Conservation (phyloP, 169 alveolate genomes). For the Miamiensis avidus region DNA sequence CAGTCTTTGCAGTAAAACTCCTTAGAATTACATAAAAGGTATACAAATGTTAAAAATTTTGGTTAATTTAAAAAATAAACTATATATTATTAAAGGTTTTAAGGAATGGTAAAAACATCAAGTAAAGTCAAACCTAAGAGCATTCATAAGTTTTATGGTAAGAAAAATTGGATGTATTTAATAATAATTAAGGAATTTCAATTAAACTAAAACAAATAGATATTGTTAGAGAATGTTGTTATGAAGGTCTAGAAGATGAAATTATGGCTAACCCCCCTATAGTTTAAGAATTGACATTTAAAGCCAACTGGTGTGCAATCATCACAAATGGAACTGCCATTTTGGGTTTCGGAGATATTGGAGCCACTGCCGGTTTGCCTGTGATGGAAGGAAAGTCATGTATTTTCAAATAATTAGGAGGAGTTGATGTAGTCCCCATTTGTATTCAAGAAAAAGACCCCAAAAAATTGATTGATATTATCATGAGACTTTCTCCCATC, state of each 20-base stretch:
- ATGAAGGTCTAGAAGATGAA: conserved; percentile 28
- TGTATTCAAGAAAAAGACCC: conserved; percentile 63
- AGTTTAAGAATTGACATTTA: conserved; percentile 43
- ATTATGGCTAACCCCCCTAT: conserved; percentile 31
- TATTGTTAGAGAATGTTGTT: conserved; percentile 22
- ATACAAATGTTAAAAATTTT: too few species aligned
- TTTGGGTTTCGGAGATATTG: conserved; percentile 73
- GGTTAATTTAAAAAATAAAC: background rate
- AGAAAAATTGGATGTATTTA: conserved; percentile 5
- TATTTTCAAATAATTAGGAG: conserved; percentile 62
- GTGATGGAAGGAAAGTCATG: conserved; percentile 78
- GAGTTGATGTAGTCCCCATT: conserved; percentile 59
- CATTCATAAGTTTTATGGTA: conserved; percentile 13
- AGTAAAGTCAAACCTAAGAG: background rate
- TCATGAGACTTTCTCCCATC: conserved; percentile 56
- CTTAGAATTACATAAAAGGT: background rate
- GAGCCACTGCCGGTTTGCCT: conserved; percentile 71
- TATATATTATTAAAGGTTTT: background rate
- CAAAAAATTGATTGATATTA: conserved; percentile 50
- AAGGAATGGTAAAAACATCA: conserved; percentile 22
- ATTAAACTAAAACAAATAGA: too few species aligned
- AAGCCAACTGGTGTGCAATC: conserved; percentile 49
- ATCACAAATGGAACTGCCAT: conserved; percentile 70
- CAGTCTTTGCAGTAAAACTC: background rate
- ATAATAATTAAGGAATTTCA: too few species aligned